Conservation (phyloP, 1,284 basidiomycete genomes). For the Moesziomyces sp. region DNA sequence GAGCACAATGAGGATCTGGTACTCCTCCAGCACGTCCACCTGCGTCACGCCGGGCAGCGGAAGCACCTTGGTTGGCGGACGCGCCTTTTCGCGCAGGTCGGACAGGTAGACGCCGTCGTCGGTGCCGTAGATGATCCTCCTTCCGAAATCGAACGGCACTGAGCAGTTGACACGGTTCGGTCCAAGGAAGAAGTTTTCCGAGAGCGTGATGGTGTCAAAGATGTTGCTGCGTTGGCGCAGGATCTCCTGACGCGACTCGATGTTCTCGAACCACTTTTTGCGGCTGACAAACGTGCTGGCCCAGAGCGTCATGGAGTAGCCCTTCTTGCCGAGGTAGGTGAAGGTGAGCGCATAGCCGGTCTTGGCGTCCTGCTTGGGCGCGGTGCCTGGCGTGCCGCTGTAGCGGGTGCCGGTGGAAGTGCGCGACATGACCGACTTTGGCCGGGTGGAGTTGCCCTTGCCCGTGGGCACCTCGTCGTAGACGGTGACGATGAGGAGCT, state of each 20-base stretch:
- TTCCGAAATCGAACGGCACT: slow-evolving; percentile 87
- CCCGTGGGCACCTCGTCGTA: slow-evolving; percentile 75
- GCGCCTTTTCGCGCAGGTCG: slow-evolving; percentile 79
- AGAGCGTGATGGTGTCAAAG: slow-evolving; percentile 86
- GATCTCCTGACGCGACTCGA: slow-evolving; percentile 86
- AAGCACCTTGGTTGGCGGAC: slow-evolving; percentile 84
- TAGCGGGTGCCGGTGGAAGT: slow-evolving; percentile 68
- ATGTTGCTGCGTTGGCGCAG: slow-evolving; percentile 85
- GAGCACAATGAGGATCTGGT: slow-evolving; percentile 92
- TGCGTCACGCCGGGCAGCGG: slow-evolving; percentile 89
- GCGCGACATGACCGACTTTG: slow-evolving; percentile 71
- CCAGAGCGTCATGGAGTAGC: slow-evolving; percentile 92
- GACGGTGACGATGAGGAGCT: slow-evolving; percentile 85
- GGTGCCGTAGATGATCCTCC: slow-evolving; percentile 92
- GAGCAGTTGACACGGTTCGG: slow-evolving; percentile 85
- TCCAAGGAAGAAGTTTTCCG: slow-evolving; percentile 86
- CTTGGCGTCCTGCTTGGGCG: slow-evolving; percentile 77
- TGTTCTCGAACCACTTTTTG: slow-evolving; percentile 93
- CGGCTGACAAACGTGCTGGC: slow-evolving; percentile 85
- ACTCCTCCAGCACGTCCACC: slow-evolving; percentile 95
- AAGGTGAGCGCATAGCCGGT: slow-evolving; percentile 92
- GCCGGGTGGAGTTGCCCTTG: slow-evolving; percentile 65
- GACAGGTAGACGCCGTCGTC: slow-evolving; percentile 96
- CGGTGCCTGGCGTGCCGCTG: slow-evolving; percentile 60
- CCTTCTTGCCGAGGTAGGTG: slow-evolving; percentile 90